phyloP scores from a whole-genome alignment of 2,329 filamentous ascomycete genomes.

The Fusarium drepaniforme region DNA sequence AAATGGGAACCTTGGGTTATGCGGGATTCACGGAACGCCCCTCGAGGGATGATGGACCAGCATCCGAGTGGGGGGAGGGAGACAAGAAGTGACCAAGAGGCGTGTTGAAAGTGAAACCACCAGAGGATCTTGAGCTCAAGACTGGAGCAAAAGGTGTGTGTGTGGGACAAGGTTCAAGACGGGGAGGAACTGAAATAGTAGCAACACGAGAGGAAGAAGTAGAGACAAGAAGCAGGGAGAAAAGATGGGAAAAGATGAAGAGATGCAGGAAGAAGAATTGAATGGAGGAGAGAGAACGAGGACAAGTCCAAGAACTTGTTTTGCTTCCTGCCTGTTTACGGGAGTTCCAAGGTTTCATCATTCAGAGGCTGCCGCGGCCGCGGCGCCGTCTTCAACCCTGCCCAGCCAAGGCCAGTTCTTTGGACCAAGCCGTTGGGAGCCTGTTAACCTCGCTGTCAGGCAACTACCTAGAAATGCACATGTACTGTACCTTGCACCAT shows the following conservation, averaged over 20 bases:
- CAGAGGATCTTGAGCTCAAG: conserved; percentile 25
- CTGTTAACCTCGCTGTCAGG: conserved; percentile 6
- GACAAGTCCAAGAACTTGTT: conserved; percentile 3
- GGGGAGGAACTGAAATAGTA: conserved; percentile 1
- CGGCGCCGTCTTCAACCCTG: conserved; percentile 26
- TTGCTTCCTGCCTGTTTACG: conserved; percentile 17
- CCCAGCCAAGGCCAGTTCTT: conserved; percentile 1
- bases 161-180: conserved; percentile 11
- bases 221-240: conserved; percentile 5
- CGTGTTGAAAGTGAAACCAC: conserved; percentile 29
- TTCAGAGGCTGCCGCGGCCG: conserved; percentile 13
- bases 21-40: conserved; percentile 27
- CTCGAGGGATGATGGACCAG: conserved; percentile 32
- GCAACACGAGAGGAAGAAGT: conserved; percentile 10
- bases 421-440: conserved; percentile 33
- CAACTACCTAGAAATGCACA: conserved; percentile 13
- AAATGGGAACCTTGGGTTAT: conserved; percentile 14
- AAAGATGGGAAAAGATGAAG: neutral
- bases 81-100: conserved; percentile 14
- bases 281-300: neutral
- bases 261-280: conserved; percentile 5
- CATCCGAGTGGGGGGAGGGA: conserved; percentile 35
- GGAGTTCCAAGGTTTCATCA: conserved; percentile 30
- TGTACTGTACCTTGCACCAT: conserved; percentile 21
- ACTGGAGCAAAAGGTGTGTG: conserved; percentile 12